Conservation (phyloP, 768 basidiomycete species). For the Leccinum longicurvipes region DNA sequence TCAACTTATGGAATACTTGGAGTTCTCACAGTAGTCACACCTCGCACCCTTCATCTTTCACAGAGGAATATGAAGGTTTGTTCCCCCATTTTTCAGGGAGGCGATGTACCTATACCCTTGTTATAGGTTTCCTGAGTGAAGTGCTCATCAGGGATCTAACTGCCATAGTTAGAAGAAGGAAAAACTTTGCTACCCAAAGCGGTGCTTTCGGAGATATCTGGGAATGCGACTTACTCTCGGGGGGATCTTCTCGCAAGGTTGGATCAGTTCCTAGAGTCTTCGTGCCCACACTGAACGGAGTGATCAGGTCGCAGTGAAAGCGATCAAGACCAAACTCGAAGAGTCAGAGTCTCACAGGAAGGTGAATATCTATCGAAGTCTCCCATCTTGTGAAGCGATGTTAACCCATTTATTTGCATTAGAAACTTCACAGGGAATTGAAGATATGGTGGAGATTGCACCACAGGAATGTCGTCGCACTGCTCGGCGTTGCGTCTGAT, state of each 20-base stretch:
- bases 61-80: constrained; percentile 10
- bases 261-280: not conserved
- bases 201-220: constrained; percentile 24
- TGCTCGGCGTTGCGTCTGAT: constrained; percentile 26
- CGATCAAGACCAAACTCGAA: constrained; percentile 1
- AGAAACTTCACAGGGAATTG: constrained; percentile 29
- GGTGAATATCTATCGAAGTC: constrained; percentile 7
- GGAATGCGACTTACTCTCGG: constrained; percentile 18
- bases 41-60: constrained; percentile 6
- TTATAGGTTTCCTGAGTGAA: constrained; percentile 9
- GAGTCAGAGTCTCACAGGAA: constrained; percentile 5
- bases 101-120: not conserved
- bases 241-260: constrained; percentile 5
- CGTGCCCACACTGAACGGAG: not conserved
- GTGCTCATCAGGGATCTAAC: constrained; percentile 3
- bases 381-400: not conserved
- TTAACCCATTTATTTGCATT: not conserved
- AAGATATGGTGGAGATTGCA: constrained; percentile 14
- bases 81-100: not conserved
- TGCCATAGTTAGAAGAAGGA: constrained; percentile 4
- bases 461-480: constrained; percentile 28
- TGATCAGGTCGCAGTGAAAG: constrained; percentile 22
- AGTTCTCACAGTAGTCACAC: constrained; percentile 12
- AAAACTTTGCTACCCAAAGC: constrained; percentile 1
- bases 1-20: not conserved